Conservation (phyloP, 805 yeast species). For the Lipomyces sp. region DNA sequence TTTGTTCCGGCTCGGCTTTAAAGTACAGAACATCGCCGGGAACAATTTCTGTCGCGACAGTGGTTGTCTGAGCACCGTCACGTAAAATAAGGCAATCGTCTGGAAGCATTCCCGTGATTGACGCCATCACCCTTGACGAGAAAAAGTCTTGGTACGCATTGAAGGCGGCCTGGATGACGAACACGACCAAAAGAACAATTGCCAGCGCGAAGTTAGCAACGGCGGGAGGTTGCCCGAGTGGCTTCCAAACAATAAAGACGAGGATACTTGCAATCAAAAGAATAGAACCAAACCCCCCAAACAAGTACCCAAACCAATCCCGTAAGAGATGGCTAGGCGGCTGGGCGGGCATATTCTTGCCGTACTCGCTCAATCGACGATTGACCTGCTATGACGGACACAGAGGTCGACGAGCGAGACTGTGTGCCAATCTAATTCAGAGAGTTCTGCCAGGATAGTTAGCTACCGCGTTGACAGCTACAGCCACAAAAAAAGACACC, state of each 20-base stretch:
- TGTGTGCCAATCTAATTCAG: slow-evolving; percentile 5
- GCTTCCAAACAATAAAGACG: slow-evolving; percentile 54
- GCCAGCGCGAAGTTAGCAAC: slow-evolving; percentile 50
- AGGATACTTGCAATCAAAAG: slow-evolving; percentile 52
- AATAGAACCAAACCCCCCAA: slow-evolving; percentile 57
- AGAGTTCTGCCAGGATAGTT: background rate
- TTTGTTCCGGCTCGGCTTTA: slow-evolving; percentile 51
- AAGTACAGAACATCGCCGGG: slow-evolving; percentile 51
- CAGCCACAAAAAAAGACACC: background rate
- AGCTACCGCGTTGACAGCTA: background rate
- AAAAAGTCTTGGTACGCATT: slow-evolving; percentile 56
- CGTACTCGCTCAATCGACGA: slow-evolving; percentile 5
- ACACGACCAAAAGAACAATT: slow-evolving; percentile 50
- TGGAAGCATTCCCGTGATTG: slow-evolving; percentile 52
- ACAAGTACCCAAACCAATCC: slow-evolving; percentile 50
- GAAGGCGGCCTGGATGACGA: slow-evolving; percentile 50
- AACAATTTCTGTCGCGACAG: slow-evolving; percentile 49
- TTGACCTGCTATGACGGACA: background rate
- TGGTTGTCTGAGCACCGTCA: slow-evolving; percentile 49
- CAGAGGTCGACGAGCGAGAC: background rate
- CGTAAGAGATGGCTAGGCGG: slow-evolving; percentile 48
- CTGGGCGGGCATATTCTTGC: slow-evolving; percentile 41
- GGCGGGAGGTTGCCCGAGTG: slow-evolving; percentile 55
- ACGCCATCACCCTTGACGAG: slow-evolving; percentile 54
- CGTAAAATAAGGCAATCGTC: slow-evolving; percentile 53